Percentiles rank a stretch among this genome's conserved stretches.
Evolutionary conservation across 495 filamentous ascomycete species (phyloP).

Genomic region (Hypoxylon perforatum): DNA sequence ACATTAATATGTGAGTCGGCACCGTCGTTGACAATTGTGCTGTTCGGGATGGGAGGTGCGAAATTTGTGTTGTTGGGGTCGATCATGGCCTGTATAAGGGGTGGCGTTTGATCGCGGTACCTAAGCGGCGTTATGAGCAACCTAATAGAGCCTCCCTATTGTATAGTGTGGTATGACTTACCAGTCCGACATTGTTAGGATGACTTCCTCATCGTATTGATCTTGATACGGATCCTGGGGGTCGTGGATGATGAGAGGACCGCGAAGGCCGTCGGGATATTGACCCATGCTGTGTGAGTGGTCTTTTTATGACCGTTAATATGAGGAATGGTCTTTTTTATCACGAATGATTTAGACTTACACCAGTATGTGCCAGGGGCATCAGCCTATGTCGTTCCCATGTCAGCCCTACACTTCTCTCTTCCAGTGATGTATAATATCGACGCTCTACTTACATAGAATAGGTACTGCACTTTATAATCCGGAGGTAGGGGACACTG

Average conservation of each 20-base stretch:
- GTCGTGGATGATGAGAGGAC: constrained; percentile 78
- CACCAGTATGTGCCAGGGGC: constrained; percentile 83
- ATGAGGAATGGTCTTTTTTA: not conserved
- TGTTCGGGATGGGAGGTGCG: constrained; percentile 70
- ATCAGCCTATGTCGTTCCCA: constrained; percentile 55
- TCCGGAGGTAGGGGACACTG: constrained; percentile 79
- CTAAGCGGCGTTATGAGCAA: constrained; percentile 64
- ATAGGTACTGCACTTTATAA: constrained; percentile 71
- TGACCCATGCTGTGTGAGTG: constrained; percentile 79
- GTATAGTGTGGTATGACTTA: constrained; percentile 60
- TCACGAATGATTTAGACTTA: constrained; percentile 60
- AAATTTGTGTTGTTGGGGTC: constrained; percentile 61
- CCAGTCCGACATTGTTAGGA: constrained; percentile 70
- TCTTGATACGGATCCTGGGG: constrained; percentile 68
- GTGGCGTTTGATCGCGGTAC: constrained; percentile 68
- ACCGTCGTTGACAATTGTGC: constrained; percentile 74
- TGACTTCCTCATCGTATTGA: constrained; percentile 74
- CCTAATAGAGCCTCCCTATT: not conserved
- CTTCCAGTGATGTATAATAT: not conserved
- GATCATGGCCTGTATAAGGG: constrained; percentile 65
- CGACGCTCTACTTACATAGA: constrained; percentile 61
- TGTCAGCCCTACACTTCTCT: constrained; percentile 18
- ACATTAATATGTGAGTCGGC: constrained; percentile 66
- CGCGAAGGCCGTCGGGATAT: constrained; percentile 82
- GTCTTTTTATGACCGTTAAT: constrained; percentile 52